phyloP scores from a whole-genome alignment of 441 rosid species.

The Adansonia madagascariensis region DNA sequence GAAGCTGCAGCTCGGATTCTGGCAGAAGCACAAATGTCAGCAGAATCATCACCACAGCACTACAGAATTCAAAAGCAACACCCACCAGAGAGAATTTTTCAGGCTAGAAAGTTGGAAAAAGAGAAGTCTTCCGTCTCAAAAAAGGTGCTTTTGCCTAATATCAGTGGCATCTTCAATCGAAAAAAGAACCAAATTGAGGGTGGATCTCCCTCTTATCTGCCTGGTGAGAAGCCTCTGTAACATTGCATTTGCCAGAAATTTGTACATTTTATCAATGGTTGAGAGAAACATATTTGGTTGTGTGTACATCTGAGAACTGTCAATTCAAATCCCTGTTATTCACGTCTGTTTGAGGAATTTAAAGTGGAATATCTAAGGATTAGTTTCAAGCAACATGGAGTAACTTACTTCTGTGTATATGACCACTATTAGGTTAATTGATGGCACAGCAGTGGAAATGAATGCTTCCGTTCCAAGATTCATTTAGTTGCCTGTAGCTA shows the following conservation, averaged over 20 bases:
- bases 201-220: slow-evolving; percentile 80
- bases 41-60: slow-evolving; percentile 66
- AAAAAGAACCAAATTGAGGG: slow-evolving; percentile 87
- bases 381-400: slow-evolving; percentile 34
- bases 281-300: slow-evolving; percentile 32
- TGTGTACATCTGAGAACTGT: slow-evolving; percentile 38
- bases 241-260: slow-evolving; percentile 25
- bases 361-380: slow-evolving; percentile 24
- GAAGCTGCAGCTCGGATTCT: slow-evolving; percentile 77
- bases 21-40: slow-evolving; percentile 63
- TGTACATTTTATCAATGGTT: slow-evolving; percentile 32
- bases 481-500: slow-evolving; percentile 1
- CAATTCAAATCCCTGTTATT: slow-evolving; percentile 27
- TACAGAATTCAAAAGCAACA: slow-evolving; percentile 57
- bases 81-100: slow-evolving; percentile 42
- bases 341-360: slow-evolving; percentile 25
- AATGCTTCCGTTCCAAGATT: slow-evolving; percentile 10
- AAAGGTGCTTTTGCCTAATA: slow-evolving; percentile 65
- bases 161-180: slow-evolving; percentile 73
- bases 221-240: slow-evolving; percentile 66
- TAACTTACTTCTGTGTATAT: slow-evolving; percentile 34
- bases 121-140: slow-evolving; percentile 58
- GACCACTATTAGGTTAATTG: slow-evolving; percentile 27
- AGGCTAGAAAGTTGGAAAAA: slow-evolving; percentile 61
- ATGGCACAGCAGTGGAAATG: slow-evolving; percentile 27